A percentile compares a stretch with the other conserved stretches of the same genome.
Evolutionary conservation across 2,329 filamentous ascomycete genomes (phyloP).

Genomic region (Epichloe amarillans): DNA sequence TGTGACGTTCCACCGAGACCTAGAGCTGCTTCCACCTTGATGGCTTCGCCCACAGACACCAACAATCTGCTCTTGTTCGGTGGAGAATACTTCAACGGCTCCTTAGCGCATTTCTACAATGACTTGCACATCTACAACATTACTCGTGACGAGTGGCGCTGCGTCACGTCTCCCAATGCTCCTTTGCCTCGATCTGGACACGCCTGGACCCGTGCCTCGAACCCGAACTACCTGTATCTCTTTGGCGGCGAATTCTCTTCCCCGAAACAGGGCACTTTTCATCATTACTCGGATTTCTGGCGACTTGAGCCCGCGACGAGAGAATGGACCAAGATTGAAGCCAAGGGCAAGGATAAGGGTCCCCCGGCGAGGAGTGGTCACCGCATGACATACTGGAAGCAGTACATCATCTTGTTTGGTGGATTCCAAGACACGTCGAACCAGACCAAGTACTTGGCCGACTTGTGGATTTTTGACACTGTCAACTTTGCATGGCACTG

Average conservation of each 20-base stretch:
- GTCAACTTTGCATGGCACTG: conserved; percentile 73
- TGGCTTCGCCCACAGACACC: conserved; percentile 73
- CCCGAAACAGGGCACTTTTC: conserved; percentile 95
- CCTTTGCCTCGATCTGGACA: conserved; percentile 85
- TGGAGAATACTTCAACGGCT: conserved; percentile 91
- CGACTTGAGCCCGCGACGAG: conserved; percentile 67
- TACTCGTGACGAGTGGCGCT: conserved; percentile 79
- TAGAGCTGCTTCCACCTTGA: conserved; percentile 65
- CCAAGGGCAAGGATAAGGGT: conserved; percentile 59
- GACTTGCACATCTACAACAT: conserved; percentile 60
- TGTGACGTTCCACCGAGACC: conserved; percentile 60
- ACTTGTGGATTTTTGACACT: conserved; percentile 94
- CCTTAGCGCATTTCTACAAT: conserved; percentile 60
- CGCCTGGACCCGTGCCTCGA: conserved; percentile 84
- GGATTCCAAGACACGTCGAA: conserved; percentile 96
- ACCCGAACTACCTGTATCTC: conserved; percentile 72
- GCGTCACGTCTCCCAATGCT: conserved; percentile 80
- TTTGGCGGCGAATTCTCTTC: conserved; percentile 96
- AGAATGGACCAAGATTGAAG: conserved; percentile 86
- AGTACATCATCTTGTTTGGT: conserved; percentile 90
- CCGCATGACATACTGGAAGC: conserved; percentile 93
- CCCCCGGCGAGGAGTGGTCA: conserved; percentile 84
- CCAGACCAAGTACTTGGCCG: conserved; percentile 83
- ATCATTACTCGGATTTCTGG: conserved; percentile 99
- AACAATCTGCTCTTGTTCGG: conserved; percentile 88